These are phyloP conservation scores for Quercus berberidifolia DNA, from an alignment of 306 rosid genomes.

Conservation along the genomic window DNA sequence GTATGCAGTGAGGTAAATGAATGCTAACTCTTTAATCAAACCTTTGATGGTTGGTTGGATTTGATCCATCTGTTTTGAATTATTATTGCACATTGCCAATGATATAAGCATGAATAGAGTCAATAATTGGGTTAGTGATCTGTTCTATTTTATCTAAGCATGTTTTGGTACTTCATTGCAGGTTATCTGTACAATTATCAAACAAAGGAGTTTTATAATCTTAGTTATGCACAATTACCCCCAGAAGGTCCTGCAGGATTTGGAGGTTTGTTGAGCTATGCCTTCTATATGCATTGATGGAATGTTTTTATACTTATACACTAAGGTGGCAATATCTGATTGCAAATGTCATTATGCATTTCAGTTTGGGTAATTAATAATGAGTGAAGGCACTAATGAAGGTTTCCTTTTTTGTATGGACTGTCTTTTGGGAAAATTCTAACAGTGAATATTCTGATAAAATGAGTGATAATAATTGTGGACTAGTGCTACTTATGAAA, in stretches of 20 bases:
- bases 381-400: no score
- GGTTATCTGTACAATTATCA: conserved; percentile 92
- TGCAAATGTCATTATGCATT: conserved; percentile 6
- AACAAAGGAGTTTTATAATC: conserved; percentile 88
- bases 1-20: no score
- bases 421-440: no score
- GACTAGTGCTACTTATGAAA: no score
- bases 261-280: conserved; percentile 73
- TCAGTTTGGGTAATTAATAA: not conserved
- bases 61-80: not conserved
- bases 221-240: conserved; percentile 72
- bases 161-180: conserved; percentile 38
- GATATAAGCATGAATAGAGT: not conserved
- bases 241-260: conserved; percentile 85
- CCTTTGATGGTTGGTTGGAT: not conserved
- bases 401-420: no score
- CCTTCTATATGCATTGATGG: conserved; percentile 27
- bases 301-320: conserved; percentile 5
- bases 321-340: conserved; percentile 13
- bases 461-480: no score
- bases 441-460: no score
- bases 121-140: not conserved
- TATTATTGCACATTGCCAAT: not conserved
- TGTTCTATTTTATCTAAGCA: conserved; percentile 24
- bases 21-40: not conserved